Percentiles rank a stretch among this genome's conserved stretches.
Evolutionary conservation across 208 protist genomes (phyloP).

Genomic region (Crithidia expoeki): DNA sequence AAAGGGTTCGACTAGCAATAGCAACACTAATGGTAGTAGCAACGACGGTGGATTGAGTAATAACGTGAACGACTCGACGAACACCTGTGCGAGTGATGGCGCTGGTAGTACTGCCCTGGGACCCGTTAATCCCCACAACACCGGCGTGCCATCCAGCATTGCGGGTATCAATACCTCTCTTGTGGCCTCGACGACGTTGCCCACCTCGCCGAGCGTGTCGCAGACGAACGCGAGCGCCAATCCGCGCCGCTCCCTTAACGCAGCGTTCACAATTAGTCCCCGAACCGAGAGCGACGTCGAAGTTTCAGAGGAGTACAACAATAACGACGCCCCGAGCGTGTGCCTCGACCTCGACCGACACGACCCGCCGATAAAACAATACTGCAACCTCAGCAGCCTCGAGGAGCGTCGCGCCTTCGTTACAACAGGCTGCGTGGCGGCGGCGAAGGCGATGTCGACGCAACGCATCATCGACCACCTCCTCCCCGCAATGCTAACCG

Average conservation of each 20-base stretch:
- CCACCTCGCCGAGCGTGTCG: constrained; percentile 18
- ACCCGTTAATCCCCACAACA: not conserved
- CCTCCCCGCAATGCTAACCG: constrained; percentile 62
- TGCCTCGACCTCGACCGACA: constrained; percentile 48
- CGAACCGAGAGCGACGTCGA: constrained; percentile 52
- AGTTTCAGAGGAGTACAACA: constrained; percentile 32
- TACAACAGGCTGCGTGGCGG: constrained; percentile 37
- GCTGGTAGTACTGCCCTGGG: too few relatives aligned
- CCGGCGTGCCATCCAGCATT: not conserved
- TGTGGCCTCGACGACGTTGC: not conserved
- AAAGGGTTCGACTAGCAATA: not conserved
- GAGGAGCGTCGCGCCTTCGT: constrained; percentile 69
- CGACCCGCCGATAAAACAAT: constrained; percentile 33
- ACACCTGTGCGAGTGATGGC: constrained; percentile 10
- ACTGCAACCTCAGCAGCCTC: constrained; percentile 42
- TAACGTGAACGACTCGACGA: not conserved
- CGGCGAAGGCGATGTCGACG: constrained; percentile 57
- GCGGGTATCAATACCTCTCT: not conserved
- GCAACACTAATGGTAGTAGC: not conserved
- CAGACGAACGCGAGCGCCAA: constrained; percentile 29
- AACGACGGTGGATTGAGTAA: not conserved
- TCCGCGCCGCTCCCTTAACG: constrained; percentile 57
- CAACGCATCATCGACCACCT: constrained; percentile 60
- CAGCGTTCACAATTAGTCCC: constrained; percentile 69
- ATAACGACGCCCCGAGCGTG: constrained; percentile 37